Evolutionary conservation across 2,329 filamentous ascomycete species (phyloP).

Genomic region (Stemphylium lycopersici): DNA sequence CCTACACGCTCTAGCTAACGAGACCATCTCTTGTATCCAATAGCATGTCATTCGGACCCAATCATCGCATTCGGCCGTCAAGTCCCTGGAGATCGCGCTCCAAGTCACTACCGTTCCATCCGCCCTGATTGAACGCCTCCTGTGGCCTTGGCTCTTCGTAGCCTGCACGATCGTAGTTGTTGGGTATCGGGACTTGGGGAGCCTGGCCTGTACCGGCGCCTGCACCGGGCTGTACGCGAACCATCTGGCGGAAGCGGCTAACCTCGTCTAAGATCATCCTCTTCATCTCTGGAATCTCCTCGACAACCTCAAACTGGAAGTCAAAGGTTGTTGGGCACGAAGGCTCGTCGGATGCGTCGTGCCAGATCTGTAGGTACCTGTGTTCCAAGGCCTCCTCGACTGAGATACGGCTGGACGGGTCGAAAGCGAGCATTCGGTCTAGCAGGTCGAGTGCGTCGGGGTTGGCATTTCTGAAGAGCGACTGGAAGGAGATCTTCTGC

Average conservation of each 20-base stretch:
- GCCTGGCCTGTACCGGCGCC: constrained; percentile 49
- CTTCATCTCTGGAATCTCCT: constrained; percentile 94
- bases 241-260: constrained; percentile 74
- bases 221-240: constrained; percentile 50
- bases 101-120: constrained; percentile 49
- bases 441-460: constrained; percentile 93
- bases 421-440: constrained; percentile 96
- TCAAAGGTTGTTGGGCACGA: constrained; percentile 93
- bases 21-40: constrained; percentile 18
- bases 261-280: constrained; percentile 98
- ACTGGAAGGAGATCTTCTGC: constrained; percentile 88
- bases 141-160: constrained; percentile 69
- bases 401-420: constrained; percentile 89
- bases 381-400: constrained; percentile 97
- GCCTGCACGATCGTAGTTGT: constrained; percentile 62
- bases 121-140: constrained; percentile 54
- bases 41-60: background rate
- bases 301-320: constrained; percentile 97
- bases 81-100: constrained; percentile 58
- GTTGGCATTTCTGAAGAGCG: constrained; percentile 92
- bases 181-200: constrained; percentile 66
- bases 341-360: constrained; percentile 95
- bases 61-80: constrained; percentile 35
- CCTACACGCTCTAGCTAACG: constrained; percentile 9
- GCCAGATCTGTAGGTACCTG: constrained; percentile 96